These are phyloP conservation scores for Cladophialophora chaetospira DNA, from an alignment of 2,329 filamentous ascomycete species.

Conservation along the genomic window DNA sequence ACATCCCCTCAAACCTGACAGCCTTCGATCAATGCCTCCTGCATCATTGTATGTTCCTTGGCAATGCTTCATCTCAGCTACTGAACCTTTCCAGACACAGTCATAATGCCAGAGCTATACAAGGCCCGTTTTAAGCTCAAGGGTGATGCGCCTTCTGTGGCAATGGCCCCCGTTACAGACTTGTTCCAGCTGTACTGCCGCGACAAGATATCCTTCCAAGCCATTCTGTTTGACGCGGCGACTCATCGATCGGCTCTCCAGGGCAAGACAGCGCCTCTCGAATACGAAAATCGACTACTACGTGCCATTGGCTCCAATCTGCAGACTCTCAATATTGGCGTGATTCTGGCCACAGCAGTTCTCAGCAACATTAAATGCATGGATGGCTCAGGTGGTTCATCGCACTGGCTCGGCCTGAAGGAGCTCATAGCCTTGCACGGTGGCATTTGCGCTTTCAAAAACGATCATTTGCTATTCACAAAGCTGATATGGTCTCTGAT, in stretches of 20 bases:
- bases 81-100: not conserved
- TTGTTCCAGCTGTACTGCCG: conserved; percentile 12
- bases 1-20: not conserved
- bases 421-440: conserved; percentile 5
- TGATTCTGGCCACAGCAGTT: conserved; percentile 3
- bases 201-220: conserved; percentile 11
- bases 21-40: conserved; percentile 2
- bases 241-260: conserved; percentile 8
- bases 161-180: conserved; percentile 2
- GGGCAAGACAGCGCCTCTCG: conserved; percentile 3
- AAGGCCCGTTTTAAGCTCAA: conserved; percentile 2
- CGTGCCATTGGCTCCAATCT: conserved; percentile 2
- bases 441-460: not conserved
- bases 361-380: conserved; percentile 12
- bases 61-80: too few relatives aligned
- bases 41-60: conserved; percentile 7
- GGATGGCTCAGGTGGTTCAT: not conserved
- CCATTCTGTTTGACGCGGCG: conserved; percentile 7
- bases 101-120: conserved; percentile 7
- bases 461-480: conserved; percentile 6
- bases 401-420: conserved; percentile 4
- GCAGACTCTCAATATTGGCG: not conserved
- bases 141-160: not conserved
- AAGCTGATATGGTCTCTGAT: conserved; percentile 9
- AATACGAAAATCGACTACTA: conserved; percentile 7